phyloP scores from a whole-genome alignment of 768 basidiomycete species.

The Boletus vermiculosoides region DNA sequence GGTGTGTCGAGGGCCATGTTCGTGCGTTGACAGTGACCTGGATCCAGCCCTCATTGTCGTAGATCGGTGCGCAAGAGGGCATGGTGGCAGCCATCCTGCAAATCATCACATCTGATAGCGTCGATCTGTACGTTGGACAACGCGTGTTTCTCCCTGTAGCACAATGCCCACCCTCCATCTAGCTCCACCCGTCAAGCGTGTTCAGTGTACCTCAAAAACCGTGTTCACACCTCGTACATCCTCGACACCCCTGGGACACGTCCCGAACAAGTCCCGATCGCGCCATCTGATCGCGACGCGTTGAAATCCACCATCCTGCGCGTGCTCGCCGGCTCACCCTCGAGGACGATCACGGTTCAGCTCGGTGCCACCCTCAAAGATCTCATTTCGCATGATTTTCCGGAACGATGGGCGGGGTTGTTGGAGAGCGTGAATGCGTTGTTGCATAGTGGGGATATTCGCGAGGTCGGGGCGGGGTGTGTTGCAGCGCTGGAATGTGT shows the following conservation, averaged over 20 bases:
- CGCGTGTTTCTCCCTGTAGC: slow-evolving; percentile 34
- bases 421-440: slow-evolving; percentile 66
- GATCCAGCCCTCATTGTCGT: slow-evolving; percentile 5
- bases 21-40: neutral
- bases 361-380: slow-evolving; percentile 72
- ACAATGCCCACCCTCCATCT: neutral
- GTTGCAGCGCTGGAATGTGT: slow-evolving; percentile 76
- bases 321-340: slow-evolving; percentile 66
- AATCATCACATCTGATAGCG: slow-evolving; percentile 75
- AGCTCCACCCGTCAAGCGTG: slow-evolving; percentile 84
- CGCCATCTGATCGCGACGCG: slow-evolving; percentile 67
- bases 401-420: slow-evolving; percentile 69
- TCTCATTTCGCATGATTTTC: slow-evolving; percentile 75
- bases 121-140: slow-evolving; percentile 63
- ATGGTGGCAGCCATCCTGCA: slow-evolving; percentile 81
- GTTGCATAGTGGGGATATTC: slow-evolving; percentile 60
- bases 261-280: slow-evolving; percentile 63
- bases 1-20: slow-evolving; percentile 38
- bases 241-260: slow-evolving; percentile 44
- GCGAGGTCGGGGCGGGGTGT: slow-evolving; percentile 79
- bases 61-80: slow-evolving; percentile 81
- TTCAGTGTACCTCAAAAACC: slow-evolving; percentile 89
- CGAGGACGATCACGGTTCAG: slow-evolving; percentile 69
- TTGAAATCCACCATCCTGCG: slow-evolving; percentile 66
- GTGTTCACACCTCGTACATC: slow-evolving; percentile 67